phyloP scores from a whole-genome alignment of 2,329 filamentous ascomycete species.

The Fusarium sp. region DNA sequence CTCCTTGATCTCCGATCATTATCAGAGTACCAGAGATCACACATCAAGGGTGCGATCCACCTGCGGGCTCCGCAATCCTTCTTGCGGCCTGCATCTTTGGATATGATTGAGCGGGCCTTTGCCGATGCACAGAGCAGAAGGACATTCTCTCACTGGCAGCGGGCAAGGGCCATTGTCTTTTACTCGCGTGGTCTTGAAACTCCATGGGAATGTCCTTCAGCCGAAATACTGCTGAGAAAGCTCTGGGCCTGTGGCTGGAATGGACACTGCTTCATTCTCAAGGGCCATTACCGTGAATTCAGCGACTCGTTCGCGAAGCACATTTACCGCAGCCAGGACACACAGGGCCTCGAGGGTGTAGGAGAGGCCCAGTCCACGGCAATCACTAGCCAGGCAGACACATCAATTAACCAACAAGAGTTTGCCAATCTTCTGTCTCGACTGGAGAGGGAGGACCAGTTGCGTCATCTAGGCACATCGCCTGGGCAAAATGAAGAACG shows the following conservation, averaged over 20 bases:
- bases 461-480: constrained; percentile 52
- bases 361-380: constrained; percentile 45
- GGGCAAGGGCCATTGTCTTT: constrained; percentile 63
- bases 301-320: constrained; percentile 64
- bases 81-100: constrained; percentile 59
- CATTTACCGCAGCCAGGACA: constrained; percentile 58
- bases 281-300: constrained; percentile 68
- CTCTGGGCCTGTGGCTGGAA: constrained; percentile 61
- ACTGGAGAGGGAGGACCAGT: constrained; percentile 58
- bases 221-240: constrained; percentile 58
- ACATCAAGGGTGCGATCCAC: constrained; percentile 65
- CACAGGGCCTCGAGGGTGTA: constrained; percentile 55
- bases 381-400: constrained; percentile 33
- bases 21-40: constrained; percentile 61
- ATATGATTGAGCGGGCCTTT: constrained; percentile 64
- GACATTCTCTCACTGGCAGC: constrained; percentile 60
- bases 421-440: constrained; percentile 60
- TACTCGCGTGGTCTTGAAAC: constrained; percentile 64
- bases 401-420: constrained; percentile 49
- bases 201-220: constrained; percentile 63
- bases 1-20: constrained; percentile 64
- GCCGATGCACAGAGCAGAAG: constrained; percentile 61
- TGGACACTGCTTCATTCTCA: constrained; percentile 66
- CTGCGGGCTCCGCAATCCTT: constrained; percentile 63
- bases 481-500: constrained; percentile 55